phyloP scores from a whole-genome alignment of 1,284 basidiomycete genomes.

The Macrocybe sp. region DNA sequence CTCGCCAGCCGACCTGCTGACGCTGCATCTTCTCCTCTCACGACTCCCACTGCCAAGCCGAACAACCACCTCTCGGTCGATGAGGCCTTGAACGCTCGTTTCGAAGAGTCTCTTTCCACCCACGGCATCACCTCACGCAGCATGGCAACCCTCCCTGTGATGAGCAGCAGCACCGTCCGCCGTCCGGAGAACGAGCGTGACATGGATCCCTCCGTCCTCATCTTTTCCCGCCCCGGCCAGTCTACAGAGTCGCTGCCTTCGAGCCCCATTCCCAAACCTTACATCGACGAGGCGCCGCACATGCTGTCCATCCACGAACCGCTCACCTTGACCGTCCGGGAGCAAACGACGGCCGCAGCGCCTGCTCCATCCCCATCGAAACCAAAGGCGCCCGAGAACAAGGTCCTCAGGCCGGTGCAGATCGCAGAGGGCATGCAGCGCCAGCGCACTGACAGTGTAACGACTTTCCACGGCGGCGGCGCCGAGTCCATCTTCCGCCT shows the following conservation, averaged over 20 bases:
- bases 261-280: constrained; percentile 18
- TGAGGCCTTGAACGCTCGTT: no score
- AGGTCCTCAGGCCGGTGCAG: not conserved
- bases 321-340: constrained; percentile 8
- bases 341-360: constrained; percentile 2
- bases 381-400: constrained; percentile 10
- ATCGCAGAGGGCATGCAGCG: constrained; percentile 30
- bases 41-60: constrained; percentile 13
- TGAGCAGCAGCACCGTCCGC: constrained; percentile 19
- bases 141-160: constrained; percentile 30
- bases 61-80: not conserved
- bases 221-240: constrained; percentile 64
- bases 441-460: constrained; percentile 55
- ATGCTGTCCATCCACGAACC: constrained; percentile 10
- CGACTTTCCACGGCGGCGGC: constrained; percentile 80
- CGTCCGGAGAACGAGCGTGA: constrained; percentile 33
- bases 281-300: constrained; percentile 16
- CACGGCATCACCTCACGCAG: constrained; percentile 23
- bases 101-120: constrained; percentile 1
- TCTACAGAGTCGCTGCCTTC: constrained; percentile 62
- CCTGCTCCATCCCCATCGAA: constrained; percentile 15
- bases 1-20: constrained; percentile 24
- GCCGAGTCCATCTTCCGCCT: constrained; percentile 99
- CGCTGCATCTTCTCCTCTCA: constrained; percentile 8
- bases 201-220: constrained; percentile 62